Base-by-base conservation (phyloP, 345 rosid genomes). In the Arabis hirsuta region DNA sequence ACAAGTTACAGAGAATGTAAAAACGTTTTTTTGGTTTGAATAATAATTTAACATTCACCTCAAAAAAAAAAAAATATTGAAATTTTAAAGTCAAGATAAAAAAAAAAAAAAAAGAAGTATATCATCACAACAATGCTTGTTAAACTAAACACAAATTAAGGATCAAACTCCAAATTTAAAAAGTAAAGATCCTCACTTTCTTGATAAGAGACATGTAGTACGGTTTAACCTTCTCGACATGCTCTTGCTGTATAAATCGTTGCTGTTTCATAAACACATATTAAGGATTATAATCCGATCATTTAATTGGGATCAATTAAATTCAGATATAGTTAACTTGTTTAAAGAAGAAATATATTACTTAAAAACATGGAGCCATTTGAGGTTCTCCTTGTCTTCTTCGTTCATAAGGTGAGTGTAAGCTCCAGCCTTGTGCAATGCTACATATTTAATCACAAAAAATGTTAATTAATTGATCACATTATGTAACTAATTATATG, bases 311-410 rank as follows among this genome's bases (percentile, higher is more conserved):
- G 2, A 55, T 14, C 5, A 20, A 47, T 61, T 31, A 13, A 4
- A 41, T 16, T 36, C 19, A 41, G 8, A 5, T 53, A 16, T 42
- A 46, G 2, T 42, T 20, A 31, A 31, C 7, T 26, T 11, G 8
- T 1, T 20, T 42, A 13, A 20, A 31, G 9, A 61, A 1, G 6
- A 76, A 20, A 36, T 5, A 54, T 9, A 12, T 58, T 74, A 90
- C 92, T 86, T 90, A 79, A 90, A 87, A n/a, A 84, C 50, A 14
- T 86, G 76, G 50, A 90, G 89, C 89, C 92, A 90, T 69, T 84
- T 80, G 60, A 84, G 38, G 12, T 76, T 80, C n/a, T 82, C 84
- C 60, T 77, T 70, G 46, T 90, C 91, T 63, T 82, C 83, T 41
- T 86, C 77, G 58, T 80, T 84, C 82, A 86, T 73, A 3, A 90